Conservation (phyloP, 768 basidiomycete genomes). For the Cyclocybe cylindracea region DNA sequence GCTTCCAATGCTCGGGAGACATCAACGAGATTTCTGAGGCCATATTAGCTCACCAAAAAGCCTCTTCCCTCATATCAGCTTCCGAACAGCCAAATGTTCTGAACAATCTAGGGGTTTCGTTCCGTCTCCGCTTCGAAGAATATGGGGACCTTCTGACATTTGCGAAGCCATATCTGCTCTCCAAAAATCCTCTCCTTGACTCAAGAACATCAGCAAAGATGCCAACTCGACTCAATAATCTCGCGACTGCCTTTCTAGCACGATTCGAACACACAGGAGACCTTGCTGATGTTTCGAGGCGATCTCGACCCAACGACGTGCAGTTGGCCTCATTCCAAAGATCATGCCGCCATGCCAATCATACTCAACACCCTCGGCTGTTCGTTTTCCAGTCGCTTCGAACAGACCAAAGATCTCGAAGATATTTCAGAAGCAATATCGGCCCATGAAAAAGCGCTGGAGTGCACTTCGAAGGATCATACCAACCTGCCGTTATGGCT, state of each 20-base stretch:
- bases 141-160: not conserved
- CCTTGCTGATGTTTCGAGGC: constrained; percentile 2
- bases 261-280: constrained; percentile 1
- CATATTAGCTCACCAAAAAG: not conserved
- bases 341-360: constrained; percentile 2
- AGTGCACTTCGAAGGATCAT: not conserved
- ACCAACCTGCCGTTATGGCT: not conserved
- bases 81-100: not conserved
- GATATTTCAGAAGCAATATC: not conserved
- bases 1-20: not conserved
- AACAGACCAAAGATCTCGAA: not conserved
- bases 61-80: not conserved
- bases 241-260: not conserved
- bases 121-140: not conserved
- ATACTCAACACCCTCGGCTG: constrained; percentile 6
- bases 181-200: not conserved
- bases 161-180: constrained; percentile 7
- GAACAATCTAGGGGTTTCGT: not conserved
- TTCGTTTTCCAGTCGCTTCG: not conserved
- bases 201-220: not conserved
- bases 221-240: not conserved
- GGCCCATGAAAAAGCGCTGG: not conserved
- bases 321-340: not conserved
- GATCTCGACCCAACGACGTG: constrained; percentile 1
- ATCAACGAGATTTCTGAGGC: not conserved